Evolutionary conservation across 345 rosid genomes (phyloP).

Genomic region (Gynandropsis gynandra): DNA sequence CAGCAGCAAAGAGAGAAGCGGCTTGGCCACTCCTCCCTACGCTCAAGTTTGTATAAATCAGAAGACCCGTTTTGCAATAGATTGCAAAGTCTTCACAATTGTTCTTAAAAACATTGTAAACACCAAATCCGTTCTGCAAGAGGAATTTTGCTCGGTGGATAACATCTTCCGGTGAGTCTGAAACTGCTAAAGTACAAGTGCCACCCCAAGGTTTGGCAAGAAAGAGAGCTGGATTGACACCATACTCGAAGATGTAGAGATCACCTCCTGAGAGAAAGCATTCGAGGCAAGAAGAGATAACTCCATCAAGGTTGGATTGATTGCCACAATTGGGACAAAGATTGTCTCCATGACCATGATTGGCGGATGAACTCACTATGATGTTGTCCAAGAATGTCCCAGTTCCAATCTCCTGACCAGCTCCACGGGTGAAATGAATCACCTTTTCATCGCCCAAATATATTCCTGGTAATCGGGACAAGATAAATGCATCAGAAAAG

Average conservation of each 20-base stretch:
- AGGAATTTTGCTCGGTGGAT: slow-evolving; percentile 52
- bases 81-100: slow-evolving; percentile 77
- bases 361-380: slow-evolving; percentile 39
- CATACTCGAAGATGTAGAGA: slow-evolving; percentile 51
- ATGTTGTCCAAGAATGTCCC: slow-evolving; percentile 57
- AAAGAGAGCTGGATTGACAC: slow-evolving; percentile 38
- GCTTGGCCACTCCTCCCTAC: slow-evolving; percentile 80
- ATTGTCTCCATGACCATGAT: slow-evolving; percentile 28
- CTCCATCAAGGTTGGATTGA: slow-evolving; percentile 40
- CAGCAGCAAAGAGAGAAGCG: slow-evolving; percentile 41
- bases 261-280: slow-evolving; percentile 64
- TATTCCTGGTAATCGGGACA: slow-evolving; percentile 35
- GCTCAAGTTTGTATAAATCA: slow-evolving; percentile 37
- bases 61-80: slow-evolving; percentile 66
- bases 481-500: too few relatives aligned
- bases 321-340: slow-evolving; percentile 56
- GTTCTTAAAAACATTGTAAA: slow-evolving; percentile 52
- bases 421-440: slow-evolving; percentile 68
- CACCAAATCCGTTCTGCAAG: slow-evolving; percentile 62
- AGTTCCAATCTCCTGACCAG: slow-evolving; percentile 54
- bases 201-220: slow-evolving; percentile 68
- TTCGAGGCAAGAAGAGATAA: slow-evolving; percentile 57
- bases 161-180: slow-evolving; percentile 53
- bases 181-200: slow-evolving; percentile 57
- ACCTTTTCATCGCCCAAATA: slow-evolving; percentile 57